Evolutionary conservation across 495 filamentous ascomycete species (phyloP), one percentile per base, ranked within the genome.

Genomic region (Talaromyces thailandensis): DNA sequence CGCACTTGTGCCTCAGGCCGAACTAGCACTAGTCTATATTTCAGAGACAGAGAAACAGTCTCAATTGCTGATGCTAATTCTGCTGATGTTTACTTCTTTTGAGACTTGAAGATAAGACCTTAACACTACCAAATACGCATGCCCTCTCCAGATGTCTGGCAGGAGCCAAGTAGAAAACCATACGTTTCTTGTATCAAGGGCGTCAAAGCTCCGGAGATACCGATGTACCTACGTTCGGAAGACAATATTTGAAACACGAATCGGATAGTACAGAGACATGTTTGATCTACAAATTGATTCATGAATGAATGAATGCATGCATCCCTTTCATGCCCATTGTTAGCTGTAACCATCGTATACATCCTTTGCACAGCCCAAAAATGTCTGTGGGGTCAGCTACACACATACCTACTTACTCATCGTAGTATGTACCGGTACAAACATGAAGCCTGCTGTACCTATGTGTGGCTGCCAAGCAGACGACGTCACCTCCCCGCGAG

Each of bases 1-100:
- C 18, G 29, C 55, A 57, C n/a, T 35, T 18, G 8, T 61, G 59
- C 59, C 58, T 59, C 32, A 59, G 57, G 57, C 57, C 26, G 26
- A n/a, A 53, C 50, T 40, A 40, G 35, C 16, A 40, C 35, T 48
- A 48, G 43, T 48, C n/a, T 23, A 18, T n/a, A n/a, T n/a, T 48
- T 40, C 35, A 6, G 28, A 29, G 35, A 40, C 2, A 40, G 35
- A 40, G 16, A 16, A 16, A 40, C 35, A 14, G 16, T 16, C 35
- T 40, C 35, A 40, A 40, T 40, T 40, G 35, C 14, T 16, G 6
- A 11, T 8, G 29, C 29, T 31, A 9, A 9, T 31, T 35, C 12
- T 11, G 31, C 9, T 35, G 31, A 6, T 11, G 31, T 35, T 35
- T 35, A 35, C 31, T 35, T 35, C 12, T 11, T 35, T 35, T 8